Percentiles rank a stretch among this genome's conserved stretches.
Evolutionary conservation across 1,139 yeast genomes (phyloP).

Genomic region (Candida sanyaensis): DNA sequence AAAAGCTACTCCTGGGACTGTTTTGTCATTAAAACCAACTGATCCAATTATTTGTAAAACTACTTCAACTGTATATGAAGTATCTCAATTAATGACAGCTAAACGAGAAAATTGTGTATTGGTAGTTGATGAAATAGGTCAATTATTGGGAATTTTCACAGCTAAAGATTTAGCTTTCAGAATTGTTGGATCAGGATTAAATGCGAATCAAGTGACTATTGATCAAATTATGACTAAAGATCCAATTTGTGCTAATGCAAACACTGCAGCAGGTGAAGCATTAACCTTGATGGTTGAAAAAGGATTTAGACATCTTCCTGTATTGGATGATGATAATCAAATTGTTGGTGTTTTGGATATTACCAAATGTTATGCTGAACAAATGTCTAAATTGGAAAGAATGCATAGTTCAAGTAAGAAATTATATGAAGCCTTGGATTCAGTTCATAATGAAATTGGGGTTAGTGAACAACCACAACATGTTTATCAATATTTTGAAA

Average conservation of each 20-base stretch:
- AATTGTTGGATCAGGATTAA: conserved; percentile 72
- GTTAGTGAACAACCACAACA: conserved; percentile 67
- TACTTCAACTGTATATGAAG: conserved; percentile 71
- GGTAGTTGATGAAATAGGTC: conserved; percentile 51
- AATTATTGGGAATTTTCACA: conserved; percentile 71
- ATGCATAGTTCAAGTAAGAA: conserved; percentile 76
- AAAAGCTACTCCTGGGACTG: conserved; percentile 69
- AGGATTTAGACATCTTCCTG: conserved; percentile 87
- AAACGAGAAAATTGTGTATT: conserved; percentile 79
- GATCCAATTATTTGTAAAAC: conserved; percentile 75
- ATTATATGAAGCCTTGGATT: conserved; percentile 80
- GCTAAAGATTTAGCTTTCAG: conserved; percentile 77
- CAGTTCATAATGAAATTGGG: conserved; percentile 75
- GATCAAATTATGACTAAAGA: conserved; percentile 84
- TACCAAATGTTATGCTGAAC: conserved; percentile 86
- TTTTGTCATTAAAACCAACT: conserved; percentile 70
- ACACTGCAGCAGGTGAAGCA: conserved; percentile 81
- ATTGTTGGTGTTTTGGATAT: conserved; percentile 86
- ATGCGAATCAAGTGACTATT: conserved; percentile 63
- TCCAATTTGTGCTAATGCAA: conserved; percentile 75
- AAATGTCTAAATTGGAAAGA: conserved; percentile 84
- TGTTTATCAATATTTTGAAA: conserved; percentile 75
- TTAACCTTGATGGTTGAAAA: conserved; percentile 76
- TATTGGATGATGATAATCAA: conserved; percentile 66
- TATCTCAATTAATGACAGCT: conserved; percentile 87